Conservation (phyloP, 2,329 filamentous ascomycete species). For the Phaeosphaeria sp. region DNA sequence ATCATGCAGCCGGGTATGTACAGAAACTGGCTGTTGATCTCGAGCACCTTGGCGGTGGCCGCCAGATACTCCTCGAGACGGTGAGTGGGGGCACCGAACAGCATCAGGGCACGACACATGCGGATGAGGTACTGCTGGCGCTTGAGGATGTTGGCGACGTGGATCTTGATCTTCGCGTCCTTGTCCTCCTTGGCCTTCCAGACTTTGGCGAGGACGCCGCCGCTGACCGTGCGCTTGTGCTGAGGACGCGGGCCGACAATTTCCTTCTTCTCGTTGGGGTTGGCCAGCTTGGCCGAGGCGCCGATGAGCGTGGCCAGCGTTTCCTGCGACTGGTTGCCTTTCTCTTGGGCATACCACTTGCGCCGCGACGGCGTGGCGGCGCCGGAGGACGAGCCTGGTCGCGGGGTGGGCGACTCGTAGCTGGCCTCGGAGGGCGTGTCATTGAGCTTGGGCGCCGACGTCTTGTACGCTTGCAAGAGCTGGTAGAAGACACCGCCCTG, state of each 20-base stretch:
- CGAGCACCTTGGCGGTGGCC: constrained; percentile 82
- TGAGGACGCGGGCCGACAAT: constrained; percentile 14
- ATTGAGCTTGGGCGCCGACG: constrained; percentile 20
- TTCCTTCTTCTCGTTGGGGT: constrained; percentile 32
- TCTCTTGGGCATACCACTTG: constrained; percentile 43
- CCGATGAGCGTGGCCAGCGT: constrained; percentile 40
- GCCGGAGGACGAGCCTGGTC: constrained; percentile 29
- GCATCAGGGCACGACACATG: constrained; percentile 84
- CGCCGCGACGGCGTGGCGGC: constrained; percentile 31
- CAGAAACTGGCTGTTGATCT: constrained; percentile 86
- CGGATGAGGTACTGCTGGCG: constrained; percentile 86
- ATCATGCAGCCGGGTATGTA: constrained; percentile 94
- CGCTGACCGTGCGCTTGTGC: constrained; percentile 33
- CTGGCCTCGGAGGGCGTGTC: constrained; percentile 24
- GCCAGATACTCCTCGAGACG: constrained; percentile 88
- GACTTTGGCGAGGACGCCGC: constrained; percentile 32
- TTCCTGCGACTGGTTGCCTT: constrained; percentile 32
- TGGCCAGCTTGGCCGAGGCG: constrained; percentile 36
- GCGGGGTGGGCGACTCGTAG: constrained; percentile 4
- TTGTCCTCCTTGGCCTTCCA: constrained; percentile 50
- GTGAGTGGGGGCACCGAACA: constrained; percentile 88
- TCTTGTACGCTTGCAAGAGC: constrained; percentile 41
- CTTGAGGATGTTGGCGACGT: constrained; percentile 73
- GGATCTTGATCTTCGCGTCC: constrained; percentile 63
- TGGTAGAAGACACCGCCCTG: constrained; percentile 43